phyloP scores from a whole-genome alignment of 768 basidiomycete genomes.

The Auriscalpium vulgare region DNA sequence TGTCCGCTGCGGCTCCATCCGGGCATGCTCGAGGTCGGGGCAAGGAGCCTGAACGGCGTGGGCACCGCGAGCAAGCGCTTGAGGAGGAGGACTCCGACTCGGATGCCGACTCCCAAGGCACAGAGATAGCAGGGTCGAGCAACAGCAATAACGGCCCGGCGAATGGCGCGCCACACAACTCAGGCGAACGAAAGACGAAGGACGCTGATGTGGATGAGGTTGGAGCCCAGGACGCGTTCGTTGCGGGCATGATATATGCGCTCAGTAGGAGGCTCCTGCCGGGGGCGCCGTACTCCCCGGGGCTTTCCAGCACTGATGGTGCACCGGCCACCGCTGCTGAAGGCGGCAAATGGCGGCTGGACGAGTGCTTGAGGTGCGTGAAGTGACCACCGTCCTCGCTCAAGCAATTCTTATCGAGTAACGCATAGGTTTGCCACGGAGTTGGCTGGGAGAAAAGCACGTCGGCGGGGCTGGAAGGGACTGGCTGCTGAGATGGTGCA shows the following conservation, averaged over 20 bases:
- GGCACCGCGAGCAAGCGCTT: slow-evolving; percentile 22
- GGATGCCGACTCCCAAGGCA: slow-evolving; percentile 53
- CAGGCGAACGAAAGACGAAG: background rate
- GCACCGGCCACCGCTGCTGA: slow-evolving; percentile 8
- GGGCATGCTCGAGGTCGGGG: background rate
- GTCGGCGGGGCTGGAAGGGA: slow-evolving; percentile 54
- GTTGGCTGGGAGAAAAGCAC: slow-evolving; percentile 67
- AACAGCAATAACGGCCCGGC: slow-evolving; percentile 7
- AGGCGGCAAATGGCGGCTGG: slow-evolving; percentile 62
- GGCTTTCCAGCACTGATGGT: slow-evolving; percentile 20
- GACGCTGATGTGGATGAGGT: slow-evolving; percentile 55
- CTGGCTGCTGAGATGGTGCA: slow-evolving; percentile 65
- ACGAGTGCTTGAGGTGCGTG: slow-evolving; percentile 70
- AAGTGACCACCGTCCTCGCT: background rate
- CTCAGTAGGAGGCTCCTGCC: slow-evolving; percentile 65
- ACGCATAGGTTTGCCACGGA: slow-evolving; percentile 73
- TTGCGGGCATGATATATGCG: slow-evolving; percentile 84
- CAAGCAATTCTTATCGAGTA: background rate
- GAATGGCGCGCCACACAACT: background rate
- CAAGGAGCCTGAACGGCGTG: slow-evolving; percentile 3
- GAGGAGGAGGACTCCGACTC: slow-evolving; percentile 51
- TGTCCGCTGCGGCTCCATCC: background rate
- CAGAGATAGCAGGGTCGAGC: slow-evolving; percentile 40
- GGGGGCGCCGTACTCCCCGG: slow-evolving; percentile 69
- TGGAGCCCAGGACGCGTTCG: slow-evolving; percentile 74